Base-by-base conservation (phyloP, 2,329 filamentous ascomycete genomes). In the Drechslera avenae region DNA sequence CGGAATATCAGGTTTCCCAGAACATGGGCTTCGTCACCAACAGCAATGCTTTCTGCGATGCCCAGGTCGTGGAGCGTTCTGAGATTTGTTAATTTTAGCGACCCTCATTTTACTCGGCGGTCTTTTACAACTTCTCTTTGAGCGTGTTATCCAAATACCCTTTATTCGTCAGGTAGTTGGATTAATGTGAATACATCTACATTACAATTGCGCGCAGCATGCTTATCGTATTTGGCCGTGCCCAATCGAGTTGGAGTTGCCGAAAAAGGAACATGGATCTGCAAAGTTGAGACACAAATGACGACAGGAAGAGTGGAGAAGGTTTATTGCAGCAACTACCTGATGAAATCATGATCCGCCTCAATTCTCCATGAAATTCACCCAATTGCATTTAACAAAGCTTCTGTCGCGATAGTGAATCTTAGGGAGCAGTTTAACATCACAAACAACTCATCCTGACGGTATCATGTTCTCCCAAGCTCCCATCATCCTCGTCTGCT, bases 11-110 rank as follows among this genome's bases (percentile, higher is more conserved):
- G 43, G 68, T 76, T 35, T 68, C 72, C 6, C 75, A 69, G 14
- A 76, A 76, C 57, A 73, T 76, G 69, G 74, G 74, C 17, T 77
- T 76, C 50, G 74, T 76, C 5, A 73, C 71, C 1, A 69, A 67
- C 46, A 75, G 73, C 52, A 56, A 62, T 35, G 61, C 67, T 6
- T 74, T 68, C 19, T 67, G 58, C 39, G 57, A 63, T 12, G 62
- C 67, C 10, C 45, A 56, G 26, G 39, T 63, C 8, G 52, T 16
- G 44, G 46, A 56, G 14, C 49, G 37, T 34, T 28, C 30, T n/a
- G 34, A 39, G 14, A 33, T 42, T 12, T 40, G 28, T 13, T 52
- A 32, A 49, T 7, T 41, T 19, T 13, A 21, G 13, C 30, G 14
- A n/a, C n/a, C 7, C 4, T 26, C 8, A 23, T 35, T n/a, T 31